A percentile compares a stretch with the other conserved stretches of the same genome.
These are phyloP conservation scores for Fusarium virguliforme DNA, from an alignment of 2,329 filamentous ascomycete species.

Conservation along the genomic window DNA sequence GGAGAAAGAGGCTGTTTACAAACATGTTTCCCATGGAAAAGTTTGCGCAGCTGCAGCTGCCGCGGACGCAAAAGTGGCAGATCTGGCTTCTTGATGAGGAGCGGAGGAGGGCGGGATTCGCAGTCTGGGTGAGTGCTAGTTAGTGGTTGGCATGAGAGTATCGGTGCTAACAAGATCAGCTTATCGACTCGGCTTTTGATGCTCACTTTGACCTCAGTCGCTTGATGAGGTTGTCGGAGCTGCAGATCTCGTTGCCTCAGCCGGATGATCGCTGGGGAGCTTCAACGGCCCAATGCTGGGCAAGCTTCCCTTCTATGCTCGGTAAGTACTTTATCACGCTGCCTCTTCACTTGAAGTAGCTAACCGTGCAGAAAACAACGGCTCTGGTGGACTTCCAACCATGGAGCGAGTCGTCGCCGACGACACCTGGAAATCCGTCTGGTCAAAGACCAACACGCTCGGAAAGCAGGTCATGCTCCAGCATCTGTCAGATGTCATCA, in stretches of 20 bases:
- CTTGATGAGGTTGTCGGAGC: slow-evolving; percentile 17
- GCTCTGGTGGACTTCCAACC: slow-evolving; percentile 9
- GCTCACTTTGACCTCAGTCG: slow-evolving; percentile 16
- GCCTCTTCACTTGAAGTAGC: neutral
- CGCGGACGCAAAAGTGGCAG: slow-evolving; percentile 20
- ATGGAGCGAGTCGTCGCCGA: slow-evolving; percentile 10
- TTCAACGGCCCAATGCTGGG: slow-evolving; percentile 16
- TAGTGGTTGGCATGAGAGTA: neutral
- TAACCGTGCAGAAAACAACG: neutral
- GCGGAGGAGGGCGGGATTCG: slow-evolving; percentile 16
- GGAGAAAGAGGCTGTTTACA: slow-evolving; percentile 14
- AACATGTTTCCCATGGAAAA: slow-evolving; percentile 25
- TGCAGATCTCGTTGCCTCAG: slow-evolving; percentile 20
- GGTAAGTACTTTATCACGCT: neutral
- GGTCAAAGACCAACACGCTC: slow-evolving; percentile 21
- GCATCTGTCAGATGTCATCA: slow-evolving; percentile 13
- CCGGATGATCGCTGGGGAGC: slow-evolving; percentile 21
- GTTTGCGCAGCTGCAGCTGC: slow-evolving; percentile 22
- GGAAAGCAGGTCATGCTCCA: slow-evolving; percentile 21
- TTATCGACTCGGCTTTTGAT: slow-evolving; percentile 4
- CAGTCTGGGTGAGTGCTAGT: slow-evolving; percentile 11
- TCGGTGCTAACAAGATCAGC: neutral
- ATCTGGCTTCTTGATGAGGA: slow-evolving; percentile 20
- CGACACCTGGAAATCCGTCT: slow-evolving; percentile 11
- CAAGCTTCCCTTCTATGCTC: slow-evolving; percentile 2